Evolutionary conservation across 2,329 filamentous ascomycete genomes (phyloP), one percentile per base, ranked within the genome.

Genomic region (Trichoderma pleuroti): DNA sequence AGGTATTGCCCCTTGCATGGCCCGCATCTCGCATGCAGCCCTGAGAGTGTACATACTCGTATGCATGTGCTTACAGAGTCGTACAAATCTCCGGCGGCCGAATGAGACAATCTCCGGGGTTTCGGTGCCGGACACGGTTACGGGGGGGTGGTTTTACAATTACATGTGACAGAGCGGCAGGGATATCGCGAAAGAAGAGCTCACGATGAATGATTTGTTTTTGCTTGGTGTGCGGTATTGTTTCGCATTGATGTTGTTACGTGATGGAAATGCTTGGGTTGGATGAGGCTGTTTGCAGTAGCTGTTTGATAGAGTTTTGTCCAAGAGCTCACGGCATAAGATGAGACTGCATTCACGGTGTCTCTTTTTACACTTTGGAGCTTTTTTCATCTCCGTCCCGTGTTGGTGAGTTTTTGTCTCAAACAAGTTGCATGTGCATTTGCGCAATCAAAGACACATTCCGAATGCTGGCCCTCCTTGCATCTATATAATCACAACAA

Each of bases 361-460:
- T 54, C 9, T 26, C 11, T 36, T 54, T 18, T 36, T 54, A 34
- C 18, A 36, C 21, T 54, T 54, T 32, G 8, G 61, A 32, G 39
- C 61, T 21, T 64, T 24, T 28, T 28, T 28, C 5, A 28, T 28
- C 26, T 28, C 26, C 26, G 26, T 54, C 54, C 36, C 21, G 11
- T 24, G 32, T 57, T 14, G 14, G 14, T 61, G 46, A 12, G 26
- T 21, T 30, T 30, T 28, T 28, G 64, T 57, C 26, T 67, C 11
- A 36, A n/a, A 36, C 49, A 46, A 4, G 2, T 14, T 39, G 24
- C 49, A 21, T 28, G 59, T 67, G 54, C 49, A 21, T 28, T 67
- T 67, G 54, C 52, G 64, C 39, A 21, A 36, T 61, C n/a, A 68
- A 28, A 68, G 54, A 68, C 65, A 60, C 18, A 61, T 24, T 68